These are phyloP conservation scores for Mycena vulgaris DNA, from an alignment of 768 basidiomycete genomes.

Conservation along the genomic window DNA sequence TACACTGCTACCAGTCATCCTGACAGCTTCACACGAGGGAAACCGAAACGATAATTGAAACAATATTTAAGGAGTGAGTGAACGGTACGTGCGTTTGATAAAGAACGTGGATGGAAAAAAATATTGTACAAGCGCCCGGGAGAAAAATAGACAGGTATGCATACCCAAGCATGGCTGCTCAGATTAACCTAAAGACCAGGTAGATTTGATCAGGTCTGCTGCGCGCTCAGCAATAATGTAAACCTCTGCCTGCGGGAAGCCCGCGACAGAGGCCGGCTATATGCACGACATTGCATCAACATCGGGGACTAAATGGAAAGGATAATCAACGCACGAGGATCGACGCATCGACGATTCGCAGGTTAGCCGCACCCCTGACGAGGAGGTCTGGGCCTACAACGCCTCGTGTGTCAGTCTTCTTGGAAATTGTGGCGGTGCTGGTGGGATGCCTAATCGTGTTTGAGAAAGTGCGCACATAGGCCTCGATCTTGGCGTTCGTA, in stretches of 20 bases:
- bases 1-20: no score
- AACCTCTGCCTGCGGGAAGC: constrained; percentile 2
- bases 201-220: not conserved
- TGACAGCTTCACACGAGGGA: no score
- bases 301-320: not conserved
- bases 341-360: constrained; percentile 36
- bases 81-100: no score
- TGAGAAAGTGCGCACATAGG: constrained; percentile 20
- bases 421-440: constrained; percentile 26
- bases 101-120: no score
- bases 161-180: no score
- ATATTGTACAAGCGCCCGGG: no score
- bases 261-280: not conserved
- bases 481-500: constrained; percentile 24
- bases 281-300: not conserved
- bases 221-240: constrained; percentile 9
- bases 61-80: no score
- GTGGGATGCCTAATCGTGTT: constrained; percentile 24
- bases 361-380: constrained; percentile 20
- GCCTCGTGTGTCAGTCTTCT: not conserved
- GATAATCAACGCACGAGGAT: constrained; percentile 14
- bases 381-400: constrained; percentile 28
- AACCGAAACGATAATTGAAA: no score
- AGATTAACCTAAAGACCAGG: not conserved
- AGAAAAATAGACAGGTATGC: no score